Percentiles rank a stretch among this genome's conserved stretches.
phyloP scores from a whole-genome alignment of 805 yeast genomes.

The Candida qinlingensis region DNA sequence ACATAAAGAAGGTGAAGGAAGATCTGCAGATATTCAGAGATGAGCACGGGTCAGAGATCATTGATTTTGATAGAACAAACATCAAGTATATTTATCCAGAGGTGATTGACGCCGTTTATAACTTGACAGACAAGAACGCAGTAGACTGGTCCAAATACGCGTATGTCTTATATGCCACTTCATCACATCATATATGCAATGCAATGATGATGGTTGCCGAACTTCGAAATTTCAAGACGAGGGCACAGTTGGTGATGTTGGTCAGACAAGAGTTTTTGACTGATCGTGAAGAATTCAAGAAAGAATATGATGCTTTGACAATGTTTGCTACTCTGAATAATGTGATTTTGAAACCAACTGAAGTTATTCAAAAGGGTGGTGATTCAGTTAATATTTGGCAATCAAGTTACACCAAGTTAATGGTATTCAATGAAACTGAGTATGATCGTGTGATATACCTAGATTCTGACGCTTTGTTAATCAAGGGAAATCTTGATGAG shows the following conservation, averaged over 20 bases:
- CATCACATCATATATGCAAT: slow-evolving; percentile 43
- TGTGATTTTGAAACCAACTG: slow-evolving; percentile 16
- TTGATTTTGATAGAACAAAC: slow-evolving; percentile 19
- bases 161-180: slow-evolving; percentile 59
- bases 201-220: slow-evolving; percentile 43
- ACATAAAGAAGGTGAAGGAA: neutral
- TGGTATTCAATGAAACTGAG: slow-evolving; percentile 42
- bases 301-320: slow-evolving; percentile 9
- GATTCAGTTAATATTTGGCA: slow-evolving; percentile 34
- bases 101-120: slow-evolving; percentile 18
- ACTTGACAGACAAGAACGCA: slow-evolving; percentile 11
- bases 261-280: slow-evolving; percentile 27
- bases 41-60: neutral
- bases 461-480: slow-evolving; percentile 49
- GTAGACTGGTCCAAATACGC: slow-evolving; percentile 44
- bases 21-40: slow-evolving; percentile 14
- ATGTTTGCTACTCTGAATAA: slow-evolving; percentile 8
- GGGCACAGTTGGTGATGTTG: slow-evolving; percentile 44
- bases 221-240: slow-evolving; percentile 33
- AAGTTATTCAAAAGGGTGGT: slow-evolving; percentile 11
- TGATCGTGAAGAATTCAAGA: slow-evolving; percentile 11
- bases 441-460: slow-evolving; percentile 51
- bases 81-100: slow-evolving; percentile 22
- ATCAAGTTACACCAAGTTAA: slow-evolving; percentile 49
- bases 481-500: slow-evolving; percentile 42